Percentiles rank a stretch among this genome's conserved stretches.
Conservation (phyloP, 2,329 filamentous ascomycete genomes). For the Pleoardoris graminearum region DNA sequence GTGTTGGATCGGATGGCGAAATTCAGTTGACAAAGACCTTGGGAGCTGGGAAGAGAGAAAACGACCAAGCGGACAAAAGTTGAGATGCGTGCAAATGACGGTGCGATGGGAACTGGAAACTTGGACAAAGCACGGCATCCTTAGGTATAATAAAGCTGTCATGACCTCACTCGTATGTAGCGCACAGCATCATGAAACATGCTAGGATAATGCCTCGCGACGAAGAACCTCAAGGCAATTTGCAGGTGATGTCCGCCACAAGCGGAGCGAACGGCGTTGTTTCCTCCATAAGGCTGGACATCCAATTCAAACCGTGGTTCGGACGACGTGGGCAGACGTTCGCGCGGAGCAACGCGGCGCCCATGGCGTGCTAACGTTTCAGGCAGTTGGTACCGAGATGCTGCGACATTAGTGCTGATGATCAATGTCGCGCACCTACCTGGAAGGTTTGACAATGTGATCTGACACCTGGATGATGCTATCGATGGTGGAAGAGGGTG, state of each 20-base stretch:
- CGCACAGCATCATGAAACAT: constrained; percentile 28
- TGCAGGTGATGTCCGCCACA: constrained; percentile 22
- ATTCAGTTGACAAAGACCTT: background rate
- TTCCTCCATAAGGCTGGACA: constrained; percentile 11
- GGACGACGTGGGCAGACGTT: constrained; percentile 8
- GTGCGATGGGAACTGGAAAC: background rate
- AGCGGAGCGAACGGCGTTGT: constrained; percentile 22
- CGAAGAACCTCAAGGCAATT: constrained; percentile 13
- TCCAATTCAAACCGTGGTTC: constrained; percentile 3
- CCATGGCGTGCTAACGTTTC: constrained; percentile 10
- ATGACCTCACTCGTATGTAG: constrained; percentile 1
- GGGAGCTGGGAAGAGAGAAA: background rate
- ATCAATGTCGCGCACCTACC: constrained; percentile 16
- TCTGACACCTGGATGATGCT: constrained; percentile 27
- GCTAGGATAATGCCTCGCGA: constrained; percentile 25
- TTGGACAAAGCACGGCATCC: constrained; percentile 10
- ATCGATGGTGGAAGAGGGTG: constrained; percentile 4
- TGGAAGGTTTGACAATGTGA: constrained; percentile 16
- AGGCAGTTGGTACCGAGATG: constrained; percentile 12
- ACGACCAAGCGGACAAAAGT: background rate
- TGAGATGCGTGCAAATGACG: background rate
- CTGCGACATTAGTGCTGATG: constrained; percentile 18
- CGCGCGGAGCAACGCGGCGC: constrained; percentile 20
- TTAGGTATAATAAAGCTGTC: constrained; percentile 24
- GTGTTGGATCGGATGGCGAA: background rate